Base-by-base conservation (phyloP, 352 stramenopile species). In the Phytophthora hibernalis region DNA sequence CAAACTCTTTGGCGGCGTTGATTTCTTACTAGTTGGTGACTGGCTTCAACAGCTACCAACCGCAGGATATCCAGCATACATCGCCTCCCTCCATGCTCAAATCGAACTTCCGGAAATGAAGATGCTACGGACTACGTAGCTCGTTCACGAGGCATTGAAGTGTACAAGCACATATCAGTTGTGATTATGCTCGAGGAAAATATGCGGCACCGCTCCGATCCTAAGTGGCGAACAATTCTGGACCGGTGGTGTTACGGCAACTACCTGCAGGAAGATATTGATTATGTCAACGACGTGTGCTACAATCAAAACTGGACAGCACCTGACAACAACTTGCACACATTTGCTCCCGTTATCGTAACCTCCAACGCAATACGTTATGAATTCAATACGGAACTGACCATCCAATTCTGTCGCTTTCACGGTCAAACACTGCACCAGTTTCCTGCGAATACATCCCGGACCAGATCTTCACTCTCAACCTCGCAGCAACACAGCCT, bases 111-210 rank as follows among this genome's bases (percentile, higher is more conserved):
- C 30, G 30, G 30, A 6, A 30, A 30, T 16, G 48, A 18, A 11
- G 35, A 50, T n/a, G 21, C 22, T 24, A 24, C 13, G 8, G 38
- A 50, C 35, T 59, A 59, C 24, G 16, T 59, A 40, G 37, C 35
- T 18, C 24, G 52, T 12, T 42, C 15, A 3, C 37, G 52, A 33
- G 52, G 38, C 35, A 59, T 59, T 28, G 22, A 37, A 28, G 52
- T 50, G 11, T 59, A 50, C 16, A 37, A 59, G 30, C 47, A 24
- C 6, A 45, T 59, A 1, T 49, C 52, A 12, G 52, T 59, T 37
- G 35, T 59, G 2, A 50, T 50, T 33, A n/a, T n/a, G n/a, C n/a
- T n/a, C n/a, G n/a, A n/a, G n/a, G n/a, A n/a, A n/a, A n/a, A n/a
- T n/a, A n/a, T n/a, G n/a, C n/a, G n/a, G n/a, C n/a, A n/a, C n/a